A percentile compares a stretch with the other conserved stretches of the same genome.
Conservation (phyloP, 1,139 yeast species). For the Sugiyamaella novakii region DNA sequence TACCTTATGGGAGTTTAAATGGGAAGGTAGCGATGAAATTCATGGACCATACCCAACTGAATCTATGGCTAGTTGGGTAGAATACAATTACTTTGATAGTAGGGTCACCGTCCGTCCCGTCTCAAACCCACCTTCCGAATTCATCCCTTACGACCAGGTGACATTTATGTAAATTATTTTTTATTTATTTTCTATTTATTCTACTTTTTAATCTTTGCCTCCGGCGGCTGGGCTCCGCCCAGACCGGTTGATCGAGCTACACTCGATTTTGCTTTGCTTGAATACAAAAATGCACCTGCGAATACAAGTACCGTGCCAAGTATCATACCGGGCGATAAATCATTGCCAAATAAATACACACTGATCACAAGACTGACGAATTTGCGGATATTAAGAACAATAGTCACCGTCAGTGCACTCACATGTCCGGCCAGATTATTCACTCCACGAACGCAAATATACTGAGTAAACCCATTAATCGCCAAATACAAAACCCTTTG, state of each 20-base stretch:
- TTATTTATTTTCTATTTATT: conserved; percentile 1
- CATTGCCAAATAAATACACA: conserved; percentile 51
- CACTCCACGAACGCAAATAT: conserved; percentile 67
- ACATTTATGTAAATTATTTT: conserved; percentile 17
- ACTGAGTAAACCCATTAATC: conserved; percentile 61
- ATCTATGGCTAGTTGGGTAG: conserved; percentile 65
- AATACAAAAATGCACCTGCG: conserved; percentile 56
- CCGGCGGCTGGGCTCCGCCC: no score
- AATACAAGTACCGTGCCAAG: conserved; percentile 57
- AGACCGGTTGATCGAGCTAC: no score
- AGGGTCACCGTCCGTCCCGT: conserved; percentile 49
- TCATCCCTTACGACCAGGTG: conserved; percentile 17
- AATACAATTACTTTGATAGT: conserved; percentile 55
- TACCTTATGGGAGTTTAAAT: conserved; percentile 61
- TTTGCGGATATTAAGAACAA: conserved; percentile 62
- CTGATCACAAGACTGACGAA: conserved; percentile 61
- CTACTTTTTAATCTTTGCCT: no score
- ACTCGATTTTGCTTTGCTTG: conserved; percentile 20
- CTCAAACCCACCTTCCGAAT: conserved; percentile 32
- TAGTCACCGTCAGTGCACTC: conserved; percentile 62
- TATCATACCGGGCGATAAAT: conserved; percentile 44
- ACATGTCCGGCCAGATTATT: conserved; percentile 59
- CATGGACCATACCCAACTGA: conserved; percentile 62
- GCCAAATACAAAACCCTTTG: conserved; percentile 38
- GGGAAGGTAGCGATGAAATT: conserved; percentile 54